Evolutionary conservation across 176 grass and related monocot genomes (phyloP).

Genomic region (Tillandsia fasciculata): DNA sequence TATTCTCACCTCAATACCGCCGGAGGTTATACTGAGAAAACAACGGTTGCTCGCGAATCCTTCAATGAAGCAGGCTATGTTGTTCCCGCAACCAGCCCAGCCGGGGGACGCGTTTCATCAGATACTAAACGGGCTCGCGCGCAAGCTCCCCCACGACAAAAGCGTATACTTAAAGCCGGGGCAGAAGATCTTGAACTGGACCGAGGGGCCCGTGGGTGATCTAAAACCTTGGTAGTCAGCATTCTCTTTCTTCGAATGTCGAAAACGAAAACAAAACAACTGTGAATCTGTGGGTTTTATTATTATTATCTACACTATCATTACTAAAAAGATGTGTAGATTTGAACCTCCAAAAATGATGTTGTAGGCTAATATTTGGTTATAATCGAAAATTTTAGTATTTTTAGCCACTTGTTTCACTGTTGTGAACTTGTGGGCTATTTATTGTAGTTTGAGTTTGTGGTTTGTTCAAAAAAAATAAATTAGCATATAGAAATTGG

Average conservation of each 20-base stretch:
- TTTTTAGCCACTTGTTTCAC: too few relatives aligned
- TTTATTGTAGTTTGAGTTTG: too few relatives aligned
- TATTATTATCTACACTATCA: too few relatives aligned
- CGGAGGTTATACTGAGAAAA: conserved; percentile 82
- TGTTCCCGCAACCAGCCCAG: conserved; percentile 71
- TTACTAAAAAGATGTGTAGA: too few relatives aligned
- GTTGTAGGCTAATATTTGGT: too few relatives aligned
- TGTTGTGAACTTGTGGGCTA: too few relatives aligned
- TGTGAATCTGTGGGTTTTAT: too few relatives aligned
- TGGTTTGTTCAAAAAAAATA: too few relatives aligned
- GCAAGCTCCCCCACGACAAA: conserved; percentile 68
- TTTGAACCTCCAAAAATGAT: too few relatives aligned
- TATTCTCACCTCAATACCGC: conserved; percentile 78
- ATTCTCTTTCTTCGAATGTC: not conserved
- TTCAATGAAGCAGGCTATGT: conserved; percentile 86
- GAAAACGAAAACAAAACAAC: too few relatives aligned
- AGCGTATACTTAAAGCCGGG: conserved; percentile 60
- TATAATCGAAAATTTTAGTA: too few relatives aligned
- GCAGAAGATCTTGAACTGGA: conserved; percentile 76
- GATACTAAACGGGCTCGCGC: conserved; percentile 70
- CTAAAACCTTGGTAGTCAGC: conserved; percentile 66
- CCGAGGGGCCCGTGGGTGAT: conserved; percentile 55
- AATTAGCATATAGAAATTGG: too few relatives aligned
- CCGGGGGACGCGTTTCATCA: conserved; percentile 89
- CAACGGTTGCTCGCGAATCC: conserved; percentile 83